These are phyloP conservation scores for Arbutus unedo DNA, from an alignment of 148 eudicot species.

Conservation along the genomic window DNA sequence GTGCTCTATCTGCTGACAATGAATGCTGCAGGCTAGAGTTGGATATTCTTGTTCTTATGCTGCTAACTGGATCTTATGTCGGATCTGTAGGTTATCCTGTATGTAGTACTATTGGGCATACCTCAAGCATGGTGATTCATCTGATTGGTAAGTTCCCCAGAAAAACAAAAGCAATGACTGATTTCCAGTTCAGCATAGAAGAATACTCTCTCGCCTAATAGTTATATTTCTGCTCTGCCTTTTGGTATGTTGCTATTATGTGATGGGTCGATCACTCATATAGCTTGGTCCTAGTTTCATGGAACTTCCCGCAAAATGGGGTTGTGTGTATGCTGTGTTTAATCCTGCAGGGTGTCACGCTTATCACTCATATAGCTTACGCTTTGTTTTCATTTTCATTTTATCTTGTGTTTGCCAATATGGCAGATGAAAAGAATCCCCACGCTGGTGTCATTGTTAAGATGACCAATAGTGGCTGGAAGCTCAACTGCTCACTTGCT, in stretches of 20 bases:
- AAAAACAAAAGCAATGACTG: background rate
- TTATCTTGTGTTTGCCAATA: conserved; percentile 8
- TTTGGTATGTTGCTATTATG: background rate
- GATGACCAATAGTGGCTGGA: conserved; percentile 41
- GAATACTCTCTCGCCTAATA: background rate
- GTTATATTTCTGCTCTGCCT: background rate
- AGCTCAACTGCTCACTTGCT: conserved; percentile 68
- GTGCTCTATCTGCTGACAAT: background rate
- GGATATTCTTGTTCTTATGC: background rate
- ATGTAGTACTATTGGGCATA: conserved; percentile 22
- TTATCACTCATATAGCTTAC: background rate
- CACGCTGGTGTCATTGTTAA: conserved; percentile 59
- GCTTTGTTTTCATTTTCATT: background rate
- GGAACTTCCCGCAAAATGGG: background rate
- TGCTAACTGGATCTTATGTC: conserved; percentile 5
- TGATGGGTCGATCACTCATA: background rate
- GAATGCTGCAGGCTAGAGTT: conserved; percentile 1
- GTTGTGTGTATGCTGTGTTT: background rate
- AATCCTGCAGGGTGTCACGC: background rate
- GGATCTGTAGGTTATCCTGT: conserved; percentile 28
- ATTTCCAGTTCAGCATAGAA: background rate
- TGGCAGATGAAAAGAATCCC: conserved; percentile 66
- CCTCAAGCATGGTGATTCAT: conserved; percentile 42
- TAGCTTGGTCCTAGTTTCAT: background rate
- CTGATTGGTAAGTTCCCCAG: conserved; percentile 45